Base-by-base conservation (phyloP, 805 yeast species). In the Scheffersomyces spartinae region DNA sequence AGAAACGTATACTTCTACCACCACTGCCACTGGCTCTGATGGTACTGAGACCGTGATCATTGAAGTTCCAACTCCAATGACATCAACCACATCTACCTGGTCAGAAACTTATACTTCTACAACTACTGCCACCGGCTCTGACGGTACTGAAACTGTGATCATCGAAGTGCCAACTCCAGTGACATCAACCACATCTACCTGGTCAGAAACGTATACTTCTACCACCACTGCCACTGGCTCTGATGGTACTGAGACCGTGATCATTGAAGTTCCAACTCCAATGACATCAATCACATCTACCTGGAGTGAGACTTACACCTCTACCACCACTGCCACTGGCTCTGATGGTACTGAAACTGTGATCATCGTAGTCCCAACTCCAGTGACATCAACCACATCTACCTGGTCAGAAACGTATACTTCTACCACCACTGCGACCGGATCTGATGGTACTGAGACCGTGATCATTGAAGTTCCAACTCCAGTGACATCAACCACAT, bases 251-350 rank as follows among this genome's bases (percentile, higher is more conserved):
- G 30, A 16, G 13, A 33, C 39, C n/a, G 33, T 35, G 9, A 23
- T 31, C 13, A 29, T 35, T 3, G 33, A 36, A 5, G 35, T 32
- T 6, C 43, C 43, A 4, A 28, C 34, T n/a, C 36, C 43, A 10
- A 28, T 33, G 2, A 17, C 20, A n/a, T 30, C 38, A 4, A 18
- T 27, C 9, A 38, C 42, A 5, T 7, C 27, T 14, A 24, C 28
- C 5, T 20, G 21, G 21, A 20, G 11, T 7, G 21, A 12, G 10
- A 24, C 23, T 14, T 26, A 6, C 13, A 25, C 33, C 7, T 18
- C 24, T 4, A 20, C 30, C 3, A 26, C 26, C 6, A 34, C 39
- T 9, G 22, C n/a, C n/a, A n/a, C n/a, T n/a, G n/a, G n/a, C n/a
- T 15, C 28, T 18, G 24, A 24, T 19, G 27, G 25, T 7, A 28